Conservation (phyloP, 176 grass and related monocot genomes). For the Oryza officinalis region DNA sequence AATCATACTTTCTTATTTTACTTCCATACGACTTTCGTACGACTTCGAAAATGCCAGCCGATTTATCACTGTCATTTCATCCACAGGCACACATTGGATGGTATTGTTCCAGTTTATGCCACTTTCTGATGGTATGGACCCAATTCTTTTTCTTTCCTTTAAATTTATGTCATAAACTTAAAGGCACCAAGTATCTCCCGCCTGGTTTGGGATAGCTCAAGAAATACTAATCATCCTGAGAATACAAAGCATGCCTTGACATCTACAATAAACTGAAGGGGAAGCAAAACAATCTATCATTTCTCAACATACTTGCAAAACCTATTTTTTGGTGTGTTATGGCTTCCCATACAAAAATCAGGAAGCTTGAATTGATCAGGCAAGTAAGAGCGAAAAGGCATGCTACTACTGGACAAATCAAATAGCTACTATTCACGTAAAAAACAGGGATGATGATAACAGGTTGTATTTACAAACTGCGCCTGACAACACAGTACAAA, state of each 20-base stretch:
- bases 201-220: neutral
- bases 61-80: neutral
- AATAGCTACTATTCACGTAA: conserved; percentile 1
- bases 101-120: neutral
- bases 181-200: conserved; percentile 3
- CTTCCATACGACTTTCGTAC: neutral
- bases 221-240: neutral
- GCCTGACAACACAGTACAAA: neutral
- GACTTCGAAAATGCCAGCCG: neutral
- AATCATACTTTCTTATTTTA: neutral
- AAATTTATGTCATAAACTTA: conserved; percentile 16
- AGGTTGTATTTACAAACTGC: neutral
- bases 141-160: neutral
- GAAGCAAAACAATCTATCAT: conserved; percentile 9
- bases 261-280: neutral
- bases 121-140: neutral
- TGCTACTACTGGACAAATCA: neutral
- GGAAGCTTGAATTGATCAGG: neutral
- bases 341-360: neutral
- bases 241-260: neutral
- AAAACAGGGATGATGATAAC: neutral
- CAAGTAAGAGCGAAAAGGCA: neutral
- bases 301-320: conserved; percentile 10
- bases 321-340: neutral
- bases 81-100: neutral